Percentiles rank a stretch among this genome's conserved stretches.
Evolutionary conservation across 1,284 basidiomycete species (phyloP).

Genomic region (Marasmius tenuissimus): DNA sequence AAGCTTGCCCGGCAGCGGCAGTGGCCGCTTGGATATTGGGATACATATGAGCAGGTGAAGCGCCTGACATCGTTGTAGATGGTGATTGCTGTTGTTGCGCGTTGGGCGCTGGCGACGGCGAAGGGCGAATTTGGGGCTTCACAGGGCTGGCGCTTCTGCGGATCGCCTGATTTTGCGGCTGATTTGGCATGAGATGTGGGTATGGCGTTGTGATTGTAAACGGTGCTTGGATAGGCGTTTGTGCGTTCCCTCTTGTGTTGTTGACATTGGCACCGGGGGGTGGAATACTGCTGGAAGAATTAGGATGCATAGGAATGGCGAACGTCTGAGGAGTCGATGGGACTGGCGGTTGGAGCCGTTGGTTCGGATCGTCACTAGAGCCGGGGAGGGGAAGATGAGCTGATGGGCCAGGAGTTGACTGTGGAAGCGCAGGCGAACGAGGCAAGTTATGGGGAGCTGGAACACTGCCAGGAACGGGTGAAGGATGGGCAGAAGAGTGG

Average conservation of each 20-base stretch:
- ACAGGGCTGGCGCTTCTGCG: background rate
- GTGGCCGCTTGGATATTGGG: conserved; percentile 32
- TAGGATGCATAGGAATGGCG: background rate
- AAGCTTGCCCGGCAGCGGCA: conserved; percentile 25
- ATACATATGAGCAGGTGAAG: conserved; percentile 31
- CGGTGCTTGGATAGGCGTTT: conserved; percentile 4
- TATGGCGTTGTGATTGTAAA: conserved; percentile 17
- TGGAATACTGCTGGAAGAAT: background rate
- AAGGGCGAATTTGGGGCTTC: conserved; percentile 4
- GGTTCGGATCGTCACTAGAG: background rate
- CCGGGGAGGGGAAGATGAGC: conserved; percentile 19
- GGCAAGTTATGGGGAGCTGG: conserved; percentile 10
- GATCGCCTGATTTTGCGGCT: background rate
- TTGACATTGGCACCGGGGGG: background rate
- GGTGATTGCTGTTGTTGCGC: conserved; percentile 24
- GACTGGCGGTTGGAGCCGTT: background rate
- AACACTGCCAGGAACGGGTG: conserved; percentile 3
- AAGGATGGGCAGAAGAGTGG: conserved; percentile 5
- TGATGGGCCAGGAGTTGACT: conserved; percentile 16
- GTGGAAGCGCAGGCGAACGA: conserved; percentile 10
- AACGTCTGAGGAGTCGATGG: background rate
- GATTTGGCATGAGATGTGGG: background rate
- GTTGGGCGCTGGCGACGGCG: conserved; percentile 5
- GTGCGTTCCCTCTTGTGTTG: background rate
- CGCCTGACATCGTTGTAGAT: conserved; percentile 18